Evolutionary conservation across 768 basidiomycete genomes (phyloP), one percentile per base, ranked within the genome.

Genomic region (Panus rudis): DNA sequence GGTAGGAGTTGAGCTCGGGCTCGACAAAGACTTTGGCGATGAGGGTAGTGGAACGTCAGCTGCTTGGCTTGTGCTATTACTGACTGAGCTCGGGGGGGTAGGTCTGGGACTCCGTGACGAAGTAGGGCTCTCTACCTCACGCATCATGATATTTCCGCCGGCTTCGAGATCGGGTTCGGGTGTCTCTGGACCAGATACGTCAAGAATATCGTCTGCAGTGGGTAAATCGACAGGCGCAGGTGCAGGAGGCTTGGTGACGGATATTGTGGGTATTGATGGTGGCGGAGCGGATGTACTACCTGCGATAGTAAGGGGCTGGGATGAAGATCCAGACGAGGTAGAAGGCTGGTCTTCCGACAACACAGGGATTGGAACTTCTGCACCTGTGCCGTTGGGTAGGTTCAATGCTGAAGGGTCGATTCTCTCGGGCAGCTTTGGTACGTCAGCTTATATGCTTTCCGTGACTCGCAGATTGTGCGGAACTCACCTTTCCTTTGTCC

Each of bases 201-300:
- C 42, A 21, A 42, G 31, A 37, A 47, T 41, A 33, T 51, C 46
- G 39, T 67, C 70, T 20, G 70, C 66, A 14, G 77, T 84, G 1
- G 87, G 87, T 16, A 90, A 65, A 41, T 73, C 71, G 11, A 90
- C 76, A 35, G 86, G 86, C 41, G 68, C 61, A 12, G 87, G 87
- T 0, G 74, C 78, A 2, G 86, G 84, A 7, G 81, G 72, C 64
- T 79, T 86, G 24, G 81, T 79, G 44, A 84, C 63, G 17, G 79
- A 74, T 42, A 82, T 78, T 12, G 65, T 70, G 20, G 82, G 81
- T 41, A 79, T 42, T 45, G 61, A 37, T 17, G 49, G 41, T 17
- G 59, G 50, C 24, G 49, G 35, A 13, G 46, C 39, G 2, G 33
- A 35, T 30, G 28, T 30, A 10, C 10, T 10, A n/a, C n/a, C n/a